These are phyloP conservation scores for Fibroporia radiculosa DNA, from an alignment of 768 basidiomycete species.

Conservation along the genomic window DNA sequence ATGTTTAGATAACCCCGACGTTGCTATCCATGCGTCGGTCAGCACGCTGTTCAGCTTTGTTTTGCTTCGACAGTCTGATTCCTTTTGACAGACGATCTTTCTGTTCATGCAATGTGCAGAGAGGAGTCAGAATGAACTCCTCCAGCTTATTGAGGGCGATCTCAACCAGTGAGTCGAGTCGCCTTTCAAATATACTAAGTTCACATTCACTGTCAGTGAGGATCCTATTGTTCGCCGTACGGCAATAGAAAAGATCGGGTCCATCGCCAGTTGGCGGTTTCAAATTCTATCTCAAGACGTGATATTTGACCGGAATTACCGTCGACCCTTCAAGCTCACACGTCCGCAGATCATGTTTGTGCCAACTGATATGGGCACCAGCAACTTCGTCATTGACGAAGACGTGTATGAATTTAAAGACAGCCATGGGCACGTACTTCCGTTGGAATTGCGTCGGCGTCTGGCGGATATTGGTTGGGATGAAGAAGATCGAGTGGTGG, in stretches of 20 bases:
- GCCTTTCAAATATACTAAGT: not conserved
- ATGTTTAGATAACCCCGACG: conserved; percentile 32
- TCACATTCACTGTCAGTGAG: conserved; percentile 28
- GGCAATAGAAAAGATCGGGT: conserved; percentile 48
- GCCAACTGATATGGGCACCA: conserved; percentile 67
- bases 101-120: conserved; percentile 70
- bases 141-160: conserved; percentile 45
- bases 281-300: conserved; percentile 59
- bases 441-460: conserved; percentile 54
- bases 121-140: conserved; percentile 42
- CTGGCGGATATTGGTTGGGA: conserved; percentile 73
- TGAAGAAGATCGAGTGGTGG: conserved; percentile 45
- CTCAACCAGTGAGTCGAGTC: conserved; percentile 38
- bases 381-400: conserved; percentile 46
- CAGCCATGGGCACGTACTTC: conserved; percentile 38
- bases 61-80: not conserved
- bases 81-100: conserved; percentile 37
- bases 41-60: conserved; percentile 13
- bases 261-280: conserved; percentile 59
- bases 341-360: conserved; percentile 68
- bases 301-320: conserved; percentile 49
- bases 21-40: conserved; percentile 42
- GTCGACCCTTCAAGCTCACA: conserved; percentile 62
- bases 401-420: conserved; percentile 41
- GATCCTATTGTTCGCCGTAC: conserved; percentile 39